Percentiles rank a stretch among this genome's conserved stretches.
Conservation (phyloP, 2,329 filamentous ascomycete species). For the Fusarium acutatum region DNA sequence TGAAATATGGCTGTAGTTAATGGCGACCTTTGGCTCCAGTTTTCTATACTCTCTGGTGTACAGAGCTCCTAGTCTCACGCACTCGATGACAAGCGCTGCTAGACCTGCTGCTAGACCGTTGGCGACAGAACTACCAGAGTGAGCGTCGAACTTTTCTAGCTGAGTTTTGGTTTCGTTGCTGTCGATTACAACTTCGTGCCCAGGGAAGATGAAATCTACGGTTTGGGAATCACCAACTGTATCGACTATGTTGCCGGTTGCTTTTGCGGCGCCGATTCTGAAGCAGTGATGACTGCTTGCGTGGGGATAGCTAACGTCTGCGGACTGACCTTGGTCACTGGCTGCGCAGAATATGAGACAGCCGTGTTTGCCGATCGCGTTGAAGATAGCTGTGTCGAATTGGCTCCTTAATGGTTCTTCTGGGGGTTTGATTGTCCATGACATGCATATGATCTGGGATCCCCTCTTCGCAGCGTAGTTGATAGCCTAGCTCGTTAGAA, state of each 20-base stretch:
- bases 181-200: not conserved
- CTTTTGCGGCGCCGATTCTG: conserved; percentile 15
- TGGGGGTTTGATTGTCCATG: not conserved
- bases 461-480: not conserved
- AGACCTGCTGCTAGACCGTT: not conserved
- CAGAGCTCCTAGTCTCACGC: not conserved
- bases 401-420: not conserved
- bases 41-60: not conserved
- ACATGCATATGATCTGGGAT: not conserved
- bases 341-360: not conserved
- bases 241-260: conserved; percentile 1
- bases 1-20: not conserved
- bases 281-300: conserved; percentile 6
- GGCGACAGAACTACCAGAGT: conserved; percentile 6
- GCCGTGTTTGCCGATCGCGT: not conserved
- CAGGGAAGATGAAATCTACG: not conserved
- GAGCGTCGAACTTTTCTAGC: not conserved
- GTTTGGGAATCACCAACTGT: not conserved
- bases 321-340: not conserved
- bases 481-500: not conserved
- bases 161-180: not conserved
- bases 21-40: not conserved
- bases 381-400: not conserved
- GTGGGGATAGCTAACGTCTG: conserved; percentile 3
- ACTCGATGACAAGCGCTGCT: conserved; percentile 3